Evolutionary conservation across 805 yeast genomes (phyloP).

Genomic region (Ogataea naganishii): DNA sequence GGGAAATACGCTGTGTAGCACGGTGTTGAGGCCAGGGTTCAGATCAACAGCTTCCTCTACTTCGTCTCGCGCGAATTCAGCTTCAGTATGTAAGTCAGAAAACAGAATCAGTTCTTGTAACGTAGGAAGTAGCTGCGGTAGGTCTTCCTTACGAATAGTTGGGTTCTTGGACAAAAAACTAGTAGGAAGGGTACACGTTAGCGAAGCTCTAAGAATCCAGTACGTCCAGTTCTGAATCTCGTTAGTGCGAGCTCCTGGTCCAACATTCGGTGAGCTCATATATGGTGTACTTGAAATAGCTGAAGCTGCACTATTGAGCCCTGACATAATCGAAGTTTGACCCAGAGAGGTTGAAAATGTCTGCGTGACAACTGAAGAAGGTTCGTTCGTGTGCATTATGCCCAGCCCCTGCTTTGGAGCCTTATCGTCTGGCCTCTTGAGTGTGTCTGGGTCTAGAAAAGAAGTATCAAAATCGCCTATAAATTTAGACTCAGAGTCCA

Average conservation of each 20-base stretch:
- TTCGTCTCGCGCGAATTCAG: conserved; percentile 5
- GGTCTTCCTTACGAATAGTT: conserved; percentile 10
- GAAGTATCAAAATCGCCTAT: too few relatives aligned
- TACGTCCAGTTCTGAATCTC: conserved; percentile 55
- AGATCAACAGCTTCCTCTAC: conserved; percentile 16
- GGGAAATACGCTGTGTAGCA: conserved; percentile 16
- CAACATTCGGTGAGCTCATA: conserved; percentile 3
- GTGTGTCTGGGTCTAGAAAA: too few relatives aligned
- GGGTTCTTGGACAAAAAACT: conserved; percentile 34
- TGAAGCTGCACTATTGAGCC: conserved; percentile 5
- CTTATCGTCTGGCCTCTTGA: too few relatives aligned
- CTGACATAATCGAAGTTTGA: too few relatives aligned
- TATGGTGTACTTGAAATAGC: conserved; percentile 5
- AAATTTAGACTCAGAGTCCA: too few relatives aligned
- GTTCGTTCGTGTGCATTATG: too few relatives aligned
- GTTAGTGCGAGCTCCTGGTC: conserved; percentile 11
- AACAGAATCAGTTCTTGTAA: conserved; percentile 20
- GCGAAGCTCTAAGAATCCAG: conserved; percentile 55
- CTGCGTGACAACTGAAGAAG: too few relatives aligned
- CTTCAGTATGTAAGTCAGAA: conserved; percentile 12
- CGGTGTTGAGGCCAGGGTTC: conserved; percentile 12
- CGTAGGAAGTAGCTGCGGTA: conserved; percentile 19
- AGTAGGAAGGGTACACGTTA: conserved; percentile 54
- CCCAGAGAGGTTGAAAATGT: too few relatives aligned
- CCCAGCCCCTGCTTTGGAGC: too few relatives aligned